phyloP scores from a whole-genome alignment of 148 eudicot genomes.

The Dysphania ambrosioides region DNA sequence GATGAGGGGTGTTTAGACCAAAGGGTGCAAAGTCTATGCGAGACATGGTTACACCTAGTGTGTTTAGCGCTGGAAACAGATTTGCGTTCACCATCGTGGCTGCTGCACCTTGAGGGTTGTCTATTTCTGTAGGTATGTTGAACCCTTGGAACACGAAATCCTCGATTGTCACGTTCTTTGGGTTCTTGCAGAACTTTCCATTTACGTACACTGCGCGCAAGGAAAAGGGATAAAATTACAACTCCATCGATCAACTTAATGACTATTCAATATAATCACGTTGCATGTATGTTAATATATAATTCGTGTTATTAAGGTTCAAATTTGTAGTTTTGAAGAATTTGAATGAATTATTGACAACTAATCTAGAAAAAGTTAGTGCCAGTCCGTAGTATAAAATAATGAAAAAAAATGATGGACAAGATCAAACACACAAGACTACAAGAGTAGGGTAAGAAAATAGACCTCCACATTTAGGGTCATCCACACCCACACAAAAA shows the following conservation, averaged over 20 bases:
- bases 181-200: slow-evolving; percentile 25
- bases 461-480: slow-evolving; percentile 17
- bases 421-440: no score
- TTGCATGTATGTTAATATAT: no score
- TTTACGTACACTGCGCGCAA: slow-evolving; percentile 25
- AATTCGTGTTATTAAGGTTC: no score
- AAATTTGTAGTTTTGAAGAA: no score
- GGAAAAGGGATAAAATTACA: no score
- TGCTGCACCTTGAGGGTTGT: neutral
- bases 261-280: no score
- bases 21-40: slow-evolving; percentile 24
- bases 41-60: slow-evolving; percentile 24
- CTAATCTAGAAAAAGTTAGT: no score
- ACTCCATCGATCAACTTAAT: no score
- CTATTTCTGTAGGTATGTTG: slow-evolving; percentile 10
- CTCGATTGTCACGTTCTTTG: slow-evolving; percentile 14
- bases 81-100: neutral
- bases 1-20: slow-evolving; percentile 31
- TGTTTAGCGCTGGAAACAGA: slow-evolving; percentile 23
- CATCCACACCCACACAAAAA: slow-evolving; percentile 22
- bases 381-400: no score
- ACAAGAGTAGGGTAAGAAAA: neutral
- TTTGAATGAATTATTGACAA: no score
- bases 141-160: slow-evolving; percentile 31
- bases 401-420: no score